Base-by-base conservation (phyloP, 2,329 filamentous ascomycete species). In the Penicillium sp. region DNA sequence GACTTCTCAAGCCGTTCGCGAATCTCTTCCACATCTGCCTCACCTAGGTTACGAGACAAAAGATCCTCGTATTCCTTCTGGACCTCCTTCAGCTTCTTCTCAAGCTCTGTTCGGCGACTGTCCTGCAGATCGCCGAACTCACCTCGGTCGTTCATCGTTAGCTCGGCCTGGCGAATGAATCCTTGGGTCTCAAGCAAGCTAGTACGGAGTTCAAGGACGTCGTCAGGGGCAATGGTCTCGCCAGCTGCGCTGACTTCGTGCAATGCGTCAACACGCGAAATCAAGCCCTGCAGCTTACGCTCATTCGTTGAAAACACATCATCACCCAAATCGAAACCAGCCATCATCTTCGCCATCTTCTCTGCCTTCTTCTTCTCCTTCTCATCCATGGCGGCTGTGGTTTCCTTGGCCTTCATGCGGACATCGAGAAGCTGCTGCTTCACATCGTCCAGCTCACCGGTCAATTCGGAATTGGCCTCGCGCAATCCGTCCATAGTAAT, bases 291-390 rank as follows among this genome's bases (percentile, higher is more conserved):
- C 54, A 99, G 90, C 47, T 86, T 87, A 60, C 88, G 85, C 74
- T 99, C 94, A 65, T 96, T 96, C 54, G 94, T 90, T 63, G 92
- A 96, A 73, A 97, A 96, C 28, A 95, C 87, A 54, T 97, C 92
- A 45, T 89, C 88, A 40, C 92, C 93, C 29, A 99, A 84, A 68
- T 99, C 93, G 67, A 99, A 97, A 3, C 93, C 92, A 55, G 94
- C 94, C 93, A 99, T 97, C 94, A 99, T 99, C 83, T 97, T 90
- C 39, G 94, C 94, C 94, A 99, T 99, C 77, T 95, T 94, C 78
- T 99, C 94, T 1, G 92, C 91, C 83, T 99, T 99, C 79, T 92
- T 92, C 81, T 92, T 93, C 77, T 97, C 95, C 82, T 99, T 99
- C 77, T 97, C 94, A 65, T 97, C 93, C 18, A 95, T 79, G 14